Base-by-base conservation (phyloP, 495 filamentous ascomycete genomes). In the Cladorrhinum samala region DNA sequence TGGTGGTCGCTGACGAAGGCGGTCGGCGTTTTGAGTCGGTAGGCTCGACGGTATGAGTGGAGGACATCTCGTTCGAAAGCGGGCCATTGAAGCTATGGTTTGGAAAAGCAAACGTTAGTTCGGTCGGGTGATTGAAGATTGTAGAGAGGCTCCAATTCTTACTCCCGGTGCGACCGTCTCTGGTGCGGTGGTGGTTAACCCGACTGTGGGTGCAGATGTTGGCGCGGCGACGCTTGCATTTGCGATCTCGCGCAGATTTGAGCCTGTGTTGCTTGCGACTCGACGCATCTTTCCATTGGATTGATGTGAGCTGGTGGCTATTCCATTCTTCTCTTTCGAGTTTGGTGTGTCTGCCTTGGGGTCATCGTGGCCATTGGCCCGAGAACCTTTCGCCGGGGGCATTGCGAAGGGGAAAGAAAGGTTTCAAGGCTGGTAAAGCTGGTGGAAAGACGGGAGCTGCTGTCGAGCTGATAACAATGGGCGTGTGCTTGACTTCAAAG, bases 21-120 rank as follows among this genome's bases (percentile, higher is more conserved):
- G 21, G 77, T 73, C 20, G 88, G 84, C 1, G 84, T 85, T 58
- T 79, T 74, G 57, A 95, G 77, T 57, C 82, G 81, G 73, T 92
- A 86, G 54, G 83, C 79, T 62, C 87, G 81, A 54, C 88, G 84
- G 74, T 95, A 95, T 63, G 81, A 78, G 68, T 92, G 85, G 53
- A 95, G 81, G 58, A 89, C 75, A 17, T 81, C 74, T 57, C 81
- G 72, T 16, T 88, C 82, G 60, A 90, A 84, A 23, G 84, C 79
- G 30, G 80, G 74, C 89, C 89, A 94, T 57, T 83, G 77, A 50
- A 94, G 79, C 89, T 94, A 60, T 47, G 50, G 1, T 14, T 17
- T 9, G 4, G 17, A 17, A 4, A 48, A 39, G 5, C 33, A 40
- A 54, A 20, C 1, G 39, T 46, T 27, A 39, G n/a, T 54, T 70